Conservation (phyloP, 1,139 yeast genomes). For the Eremothecium sinecaudum region DNA sequence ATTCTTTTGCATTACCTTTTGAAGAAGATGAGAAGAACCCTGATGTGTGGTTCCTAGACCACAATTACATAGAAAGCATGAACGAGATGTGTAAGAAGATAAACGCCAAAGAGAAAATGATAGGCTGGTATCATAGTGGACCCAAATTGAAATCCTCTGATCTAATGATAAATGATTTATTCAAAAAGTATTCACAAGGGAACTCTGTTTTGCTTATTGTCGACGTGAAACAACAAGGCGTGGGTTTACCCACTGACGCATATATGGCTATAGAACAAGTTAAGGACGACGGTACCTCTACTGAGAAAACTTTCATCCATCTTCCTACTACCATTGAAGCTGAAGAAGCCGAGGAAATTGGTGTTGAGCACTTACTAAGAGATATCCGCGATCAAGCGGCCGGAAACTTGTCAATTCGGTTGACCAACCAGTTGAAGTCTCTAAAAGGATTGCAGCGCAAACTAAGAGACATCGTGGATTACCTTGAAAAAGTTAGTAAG, state of each 20-base stretch:
- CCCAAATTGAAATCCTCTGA: slow-evolving; percentile 87
- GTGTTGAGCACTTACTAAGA: slow-evolving; percentile 90
- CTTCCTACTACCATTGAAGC: slow-evolving; percentile 91
- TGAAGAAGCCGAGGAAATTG: slow-evolving; percentile 98
- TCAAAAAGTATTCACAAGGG: slow-evolving; percentile 64
- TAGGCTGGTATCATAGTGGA: slow-evolving; percentile 99
- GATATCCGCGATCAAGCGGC: slow-evolving; percentile 96
- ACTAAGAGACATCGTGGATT: slow-evolving; percentile 66
- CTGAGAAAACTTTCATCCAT: slow-evolving; percentile 88
- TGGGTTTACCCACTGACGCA: slow-evolving; percentile 93
- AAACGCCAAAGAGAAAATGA: slow-evolving; percentile 88
- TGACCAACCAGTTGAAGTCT: slow-evolving; percentile 83
- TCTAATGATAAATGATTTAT: slow-evolving; percentile 78
- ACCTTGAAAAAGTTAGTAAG: slow-evolving; percentile 64
- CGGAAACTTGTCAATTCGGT: slow-evolving; percentile 76
- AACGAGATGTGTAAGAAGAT: slow-evolving; percentile 96
- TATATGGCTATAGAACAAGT: slow-evolving; percentile 91
- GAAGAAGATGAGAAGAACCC: slow-evolving; percentile 93
- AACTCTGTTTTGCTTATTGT: slow-evolving; percentile 70
- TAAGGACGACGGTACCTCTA: slow-evolving; percentile 91
- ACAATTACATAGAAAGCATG: slow-evolving; percentile 93
- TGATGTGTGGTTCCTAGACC: slow-evolving; percentile 96
- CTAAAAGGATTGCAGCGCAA: slow-evolving; percentile 79
- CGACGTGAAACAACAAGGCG: slow-evolving; percentile 74
- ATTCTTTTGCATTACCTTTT: slow-evolving; percentile 83